Percentiles rank a stretch among this genome's conserved stretches.
Evolutionary conservation across 192 early-diverging fungal species (phyloP).

Genomic region (Gamsiella multidivaricata): DNA sequence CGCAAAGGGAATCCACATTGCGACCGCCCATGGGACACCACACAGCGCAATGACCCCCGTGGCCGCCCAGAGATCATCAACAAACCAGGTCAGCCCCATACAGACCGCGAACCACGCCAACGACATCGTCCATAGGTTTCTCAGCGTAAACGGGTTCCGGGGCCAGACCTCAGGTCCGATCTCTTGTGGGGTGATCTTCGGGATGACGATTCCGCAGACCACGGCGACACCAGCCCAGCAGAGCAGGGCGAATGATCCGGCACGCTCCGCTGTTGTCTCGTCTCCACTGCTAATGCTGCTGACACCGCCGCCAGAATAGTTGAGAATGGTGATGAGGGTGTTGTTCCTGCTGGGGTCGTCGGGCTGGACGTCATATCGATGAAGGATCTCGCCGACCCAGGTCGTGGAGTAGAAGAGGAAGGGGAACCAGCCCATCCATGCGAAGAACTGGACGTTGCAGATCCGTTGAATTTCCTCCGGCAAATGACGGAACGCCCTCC

Average conservation of each 20-base stretch:
- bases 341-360: conserved; percentile 1
- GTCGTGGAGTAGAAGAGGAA: conserved; percentile 91
- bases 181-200: conserved; percentile 55
- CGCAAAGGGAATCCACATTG: conserved; percentile 93
- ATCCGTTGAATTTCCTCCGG: conserved; percentile 79
- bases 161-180: conserved; percentile 29
- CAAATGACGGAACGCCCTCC: conserved; percentile 68
- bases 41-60: conserved; percentile 76
- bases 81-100: conserved; percentile 76
- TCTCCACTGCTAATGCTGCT: no score
- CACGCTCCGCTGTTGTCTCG: conserved; percentile 67
- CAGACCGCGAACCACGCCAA: conserved; percentile 72
- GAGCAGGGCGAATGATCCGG: conserved; percentile 89
- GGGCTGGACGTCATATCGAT: conserved; percentile 30
- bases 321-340: background rate
- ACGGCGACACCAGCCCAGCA: conserved; percentile 81
- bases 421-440: conserved; percentile 98
- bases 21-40: conserved; percentile 90
- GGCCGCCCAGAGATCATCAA: conserved; percentile 65
- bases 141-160: conserved; percentile 53
- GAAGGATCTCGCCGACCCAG: conserved; percentile 72
- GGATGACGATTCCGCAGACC: conserved; percentile 67
- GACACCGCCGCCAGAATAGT: conserved; percentile 11
- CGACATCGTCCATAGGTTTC: conserved; percentile 78
- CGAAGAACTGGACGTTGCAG: conserved; percentile 92